Conservation (phyloP, 345 rosid species). For the Lumnitzera racemosa region DNA sequence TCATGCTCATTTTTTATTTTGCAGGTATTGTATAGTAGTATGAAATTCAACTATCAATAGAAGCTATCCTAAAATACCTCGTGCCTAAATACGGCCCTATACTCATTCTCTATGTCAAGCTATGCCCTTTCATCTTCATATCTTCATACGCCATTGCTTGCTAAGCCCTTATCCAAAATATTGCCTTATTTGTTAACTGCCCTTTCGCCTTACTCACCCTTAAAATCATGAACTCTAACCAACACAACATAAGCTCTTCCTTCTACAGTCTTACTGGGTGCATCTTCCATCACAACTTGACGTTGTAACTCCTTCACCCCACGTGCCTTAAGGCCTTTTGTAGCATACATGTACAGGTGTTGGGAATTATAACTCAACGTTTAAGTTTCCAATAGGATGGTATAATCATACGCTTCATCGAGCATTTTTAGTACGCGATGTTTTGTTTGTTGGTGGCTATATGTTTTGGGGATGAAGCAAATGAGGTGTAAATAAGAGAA, state of each 20-base stretch:
- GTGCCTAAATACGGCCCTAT: constrained; percentile 3
- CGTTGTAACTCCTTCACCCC: constrained; percentile 9
- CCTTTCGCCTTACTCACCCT: constrained; percentile 1
- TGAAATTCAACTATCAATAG: background rate
- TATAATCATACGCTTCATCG: background rate
- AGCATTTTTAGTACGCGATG: constrained; percentile 13
- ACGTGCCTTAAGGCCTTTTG: constrained; percentile 6
- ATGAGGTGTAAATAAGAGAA: constrained; percentile 5
- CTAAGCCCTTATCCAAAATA: constrained; percentile 9
- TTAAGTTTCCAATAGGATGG: background rate
- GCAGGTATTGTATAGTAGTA: no score
- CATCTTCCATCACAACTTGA: constrained; percentile 10
- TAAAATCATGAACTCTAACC: background rate
- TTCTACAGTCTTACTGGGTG: constrained; percentile 7
- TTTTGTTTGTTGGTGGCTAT: constrained; percentile 8
- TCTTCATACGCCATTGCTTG: constrained; percentile 3
- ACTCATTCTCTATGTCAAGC: constrained; percentile 2
- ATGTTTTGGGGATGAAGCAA: constrained; percentile 7
- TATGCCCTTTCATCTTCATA: constrained; percentile 2
- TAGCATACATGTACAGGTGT: background rate
- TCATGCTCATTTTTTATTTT: no score
- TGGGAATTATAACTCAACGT: background rate
- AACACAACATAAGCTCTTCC: constrained; percentile 10
- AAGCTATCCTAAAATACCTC: constrained; percentile 4
- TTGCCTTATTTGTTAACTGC: constrained; percentile 5